A percentile compares a stretch with the other conserved stretches of the same genome.
Conservation (phyloP, 2,329 filamentous ascomycete genomes). For the Colletotrichum cereale region DNA sequence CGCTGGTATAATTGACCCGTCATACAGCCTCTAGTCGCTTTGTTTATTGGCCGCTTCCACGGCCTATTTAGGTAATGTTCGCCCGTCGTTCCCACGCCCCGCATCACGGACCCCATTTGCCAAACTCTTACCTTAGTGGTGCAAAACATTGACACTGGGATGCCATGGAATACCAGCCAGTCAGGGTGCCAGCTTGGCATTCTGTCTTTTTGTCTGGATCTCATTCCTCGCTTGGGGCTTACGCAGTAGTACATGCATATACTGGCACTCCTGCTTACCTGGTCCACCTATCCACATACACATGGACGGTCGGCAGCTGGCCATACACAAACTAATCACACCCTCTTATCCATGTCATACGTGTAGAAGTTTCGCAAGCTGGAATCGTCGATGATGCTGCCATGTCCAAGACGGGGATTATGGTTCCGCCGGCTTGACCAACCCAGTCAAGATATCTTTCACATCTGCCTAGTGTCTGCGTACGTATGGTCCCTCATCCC, state of each 20-base stretch:
- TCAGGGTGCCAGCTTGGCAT: not conserved
- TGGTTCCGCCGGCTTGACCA: not conserved
- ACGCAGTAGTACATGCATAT: not conserved
- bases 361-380: not conserved
- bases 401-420: not conserved
- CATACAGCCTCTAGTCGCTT: constrained; percentile 19
- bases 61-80: constrained; percentile 30
- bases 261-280: not conserved
- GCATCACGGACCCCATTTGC: constrained; percentile 9
- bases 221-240: not conserved
- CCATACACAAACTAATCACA: no score
- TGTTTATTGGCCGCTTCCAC: constrained; percentile 18
- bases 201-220: not conserved
- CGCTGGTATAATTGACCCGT: constrained; percentile 19
- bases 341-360: not conserved
- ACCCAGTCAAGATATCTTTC: not conserved
- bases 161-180: not conserved
- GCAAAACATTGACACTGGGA: not conserved
- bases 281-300: not conserved
- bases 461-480: not conserved
- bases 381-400: not conserved
- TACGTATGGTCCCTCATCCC: not conserved
- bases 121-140: constrained; percentile 6
- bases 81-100: constrained; percentile 26
- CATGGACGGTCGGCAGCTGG: not conserved